Conservation (phyloP, 2,329 filamentous ascomycete species). For the Claviceps arundinis region DNA sequence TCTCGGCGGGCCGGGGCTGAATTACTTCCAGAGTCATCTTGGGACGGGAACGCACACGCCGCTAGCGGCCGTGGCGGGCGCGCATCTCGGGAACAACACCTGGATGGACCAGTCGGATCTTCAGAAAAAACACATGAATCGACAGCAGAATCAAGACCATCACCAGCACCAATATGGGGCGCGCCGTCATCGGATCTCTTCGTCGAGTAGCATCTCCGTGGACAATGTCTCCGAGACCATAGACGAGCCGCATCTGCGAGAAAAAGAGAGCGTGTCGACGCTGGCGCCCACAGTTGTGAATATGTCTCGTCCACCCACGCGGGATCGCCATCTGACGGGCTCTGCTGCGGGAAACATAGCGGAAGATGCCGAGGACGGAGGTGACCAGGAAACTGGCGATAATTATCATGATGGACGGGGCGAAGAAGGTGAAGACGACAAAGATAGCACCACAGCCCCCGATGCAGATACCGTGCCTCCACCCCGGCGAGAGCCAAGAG, state of each 20-base stretch:
- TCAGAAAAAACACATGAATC: background rate
- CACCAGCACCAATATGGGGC: background rate
- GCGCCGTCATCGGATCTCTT: slow-evolving; percentile 25
- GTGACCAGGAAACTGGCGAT: background rate
- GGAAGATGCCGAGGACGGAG: slow-evolving; percentile 14
- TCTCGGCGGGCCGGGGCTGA: slow-evolving; percentile 61
- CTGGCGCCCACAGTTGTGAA: slow-evolving; percentile 41
- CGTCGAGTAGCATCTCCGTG: slow-evolving; percentile 33
- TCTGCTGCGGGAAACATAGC: slow-evolving; percentile 27
- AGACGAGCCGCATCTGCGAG: slow-evolving; percentile 28
- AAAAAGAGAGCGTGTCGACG: slow-evolving; percentile 51
- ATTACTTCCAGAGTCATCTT: slow-evolving; percentile 72
- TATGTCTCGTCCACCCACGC: slow-evolving; percentile 43
- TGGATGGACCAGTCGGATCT: slow-evolving; percentile 18
- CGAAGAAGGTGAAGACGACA: slow-evolving; percentile 21
- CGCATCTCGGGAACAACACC: slow-evolving; percentile 27
- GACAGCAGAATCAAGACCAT: background rate
- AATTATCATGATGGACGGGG: background rate
- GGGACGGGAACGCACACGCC: slow-evolving; percentile 67
- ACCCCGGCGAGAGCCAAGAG: slow-evolving; percentile 53
- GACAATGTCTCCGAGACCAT: slow-evolving; percentile 23
- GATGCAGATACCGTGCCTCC: slow-evolving; percentile 13
- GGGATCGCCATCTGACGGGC: slow-evolving; percentile 30
- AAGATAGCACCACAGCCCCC: slow-evolving; percentile 16
- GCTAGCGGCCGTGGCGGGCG: slow-evolving; percentile 65